Conservation (phyloP, 805 yeast genomes). For the Yarrowia bubula region DNA sequence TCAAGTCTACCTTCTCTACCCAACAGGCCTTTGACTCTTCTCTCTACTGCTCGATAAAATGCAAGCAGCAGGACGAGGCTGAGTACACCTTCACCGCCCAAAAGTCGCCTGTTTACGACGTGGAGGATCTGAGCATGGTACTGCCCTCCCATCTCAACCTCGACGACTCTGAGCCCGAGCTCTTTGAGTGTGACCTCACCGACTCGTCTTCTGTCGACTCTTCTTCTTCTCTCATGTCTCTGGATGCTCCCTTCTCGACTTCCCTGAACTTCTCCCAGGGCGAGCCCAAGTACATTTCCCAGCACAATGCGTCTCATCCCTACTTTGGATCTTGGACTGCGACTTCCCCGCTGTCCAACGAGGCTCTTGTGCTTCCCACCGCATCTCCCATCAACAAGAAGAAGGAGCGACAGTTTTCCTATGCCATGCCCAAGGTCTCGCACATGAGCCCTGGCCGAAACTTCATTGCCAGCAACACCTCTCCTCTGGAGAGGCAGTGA, state of each 20-base stretch:
- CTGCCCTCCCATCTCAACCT: constrained; percentile 18
- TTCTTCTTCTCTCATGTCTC: constrained; percentile 3
- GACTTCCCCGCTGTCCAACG: constrained; percentile 23
- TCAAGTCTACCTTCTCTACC: constrained; percentile 21
- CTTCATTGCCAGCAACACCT: constrained; percentile 21
- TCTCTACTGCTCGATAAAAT: constrained; percentile 40
- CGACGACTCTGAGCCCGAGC: constrained; percentile 26
- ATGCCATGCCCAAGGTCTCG: constrained; percentile 24
- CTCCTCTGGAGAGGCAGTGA: constrained; percentile 26
- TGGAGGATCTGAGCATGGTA: constrained; percentile 24
- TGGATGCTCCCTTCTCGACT: constrained; percentile 21
- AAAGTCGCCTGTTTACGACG: constrained; percentile 24
- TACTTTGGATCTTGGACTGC: constrained; percentile 25
- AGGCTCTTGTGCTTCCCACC: constrained; percentile 22
- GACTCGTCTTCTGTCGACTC: constrained; percentile 24
- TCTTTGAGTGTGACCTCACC: constrained; percentile 26
- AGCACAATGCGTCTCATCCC: constrained; percentile 19
- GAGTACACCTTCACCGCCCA: constrained; percentile 15
- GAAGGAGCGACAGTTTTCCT: constrained; percentile 27
- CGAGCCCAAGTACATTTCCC: constrained; percentile 20
- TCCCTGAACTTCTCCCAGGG: constrained; percentile 14
- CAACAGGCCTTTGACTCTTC: constrained; percentile 27
- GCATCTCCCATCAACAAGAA: constrained; percentile 21
- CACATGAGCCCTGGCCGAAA: constrained; percentile 15
- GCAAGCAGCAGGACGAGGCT: constrained; percentile 35